These are phyloP conservation scores for Yamadazyma laniorum DNA, from an alignment of 805 yeast genomes.

Conservation along the genomic window DNA sequence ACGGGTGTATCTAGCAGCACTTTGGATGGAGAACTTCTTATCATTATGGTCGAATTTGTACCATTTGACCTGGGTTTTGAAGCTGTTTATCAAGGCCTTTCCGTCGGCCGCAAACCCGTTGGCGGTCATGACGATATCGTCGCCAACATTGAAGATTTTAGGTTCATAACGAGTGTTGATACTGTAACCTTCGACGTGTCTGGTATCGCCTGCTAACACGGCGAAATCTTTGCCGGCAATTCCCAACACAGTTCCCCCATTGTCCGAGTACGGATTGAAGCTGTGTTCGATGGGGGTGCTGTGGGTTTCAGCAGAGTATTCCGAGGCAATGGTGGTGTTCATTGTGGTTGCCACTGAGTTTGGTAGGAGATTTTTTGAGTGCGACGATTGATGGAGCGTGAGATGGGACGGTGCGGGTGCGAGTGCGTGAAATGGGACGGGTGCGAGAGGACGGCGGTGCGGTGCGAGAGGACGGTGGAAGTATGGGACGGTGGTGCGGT, in stretches of 20 bases:
- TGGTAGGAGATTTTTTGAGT: too few species aligned
- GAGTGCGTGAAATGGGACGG: background rate
- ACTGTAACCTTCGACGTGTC: slow-evolving; percentile 90
- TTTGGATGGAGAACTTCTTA: slow-evolving; percentile 60
- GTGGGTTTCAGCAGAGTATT: slow-evolving; percentile 55
- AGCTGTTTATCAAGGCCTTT: slow-evolving; percentile 73
- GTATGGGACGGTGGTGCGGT: background rate
- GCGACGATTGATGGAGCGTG: background rate
- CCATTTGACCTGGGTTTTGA: slow-evolving; percentile 76
- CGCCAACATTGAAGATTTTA: slow-evolving; percentile 86
- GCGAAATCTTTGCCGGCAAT: slow-evolving; percentile 98
- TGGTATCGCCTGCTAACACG: slow-evolving; percentile 96
- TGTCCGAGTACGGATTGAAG: slow-evolving; percentile 90
- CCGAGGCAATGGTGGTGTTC: slow-evolving; percentile 58
- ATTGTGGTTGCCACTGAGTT: slow-evolving; percentile 15
- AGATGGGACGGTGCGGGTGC: too few species aligned
- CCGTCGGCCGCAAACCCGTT: slow-evolving; percentile 98
- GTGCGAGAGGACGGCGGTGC: background rate
- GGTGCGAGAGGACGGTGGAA: too few species aligned
- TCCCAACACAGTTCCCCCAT: slow-evolving; percentile 96
- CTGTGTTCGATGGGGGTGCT: slow-evolving; percentile 79
- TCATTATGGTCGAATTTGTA: slow-evolving; percentile 83
- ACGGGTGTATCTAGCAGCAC: slow-evolving; percentile 90
- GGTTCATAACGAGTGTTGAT: slow-evolving; percentile 93
- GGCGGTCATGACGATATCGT: slow-evolving; percentile 81